Evolutionary conservation across 2,329 filamentous ascomycete species (phyloP).

Genomic region (Verticillium albo-atrum): DNA sequence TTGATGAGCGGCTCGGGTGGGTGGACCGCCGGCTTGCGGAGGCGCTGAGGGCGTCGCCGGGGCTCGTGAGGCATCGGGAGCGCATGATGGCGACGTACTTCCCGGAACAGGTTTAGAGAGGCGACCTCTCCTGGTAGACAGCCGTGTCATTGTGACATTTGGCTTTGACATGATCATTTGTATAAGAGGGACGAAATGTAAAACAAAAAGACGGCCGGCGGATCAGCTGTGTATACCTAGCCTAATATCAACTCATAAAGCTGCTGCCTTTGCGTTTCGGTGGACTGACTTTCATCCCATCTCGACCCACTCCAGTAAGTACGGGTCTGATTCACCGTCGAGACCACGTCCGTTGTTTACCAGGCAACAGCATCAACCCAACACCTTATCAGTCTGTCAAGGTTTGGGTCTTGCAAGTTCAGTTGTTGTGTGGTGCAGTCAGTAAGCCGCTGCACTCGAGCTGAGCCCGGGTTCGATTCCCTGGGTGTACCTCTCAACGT

Average conservation of each 20-base stretch:
- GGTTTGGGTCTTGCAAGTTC: not conserved
- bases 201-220: not conserved
- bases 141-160: too few species aligned
- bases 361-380: too few species aligned
- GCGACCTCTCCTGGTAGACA: too few species aligned
- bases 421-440: not conserved
- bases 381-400: too few species aligned
- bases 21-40: slow-evolving; percentile 54
- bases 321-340: too few species aligned
- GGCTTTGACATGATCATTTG: not conserved
- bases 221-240: not conserved
- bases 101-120: not conserved
- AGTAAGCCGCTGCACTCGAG: not conserved
- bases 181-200: not conserved
- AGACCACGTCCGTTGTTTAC: too few species aligned
- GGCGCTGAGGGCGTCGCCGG: slow-evolving; percentile 51
- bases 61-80: slow-evolving; percentile 49
- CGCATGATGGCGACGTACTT: slow-evolving; percentile 24
- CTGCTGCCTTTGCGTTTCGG: not conserved
- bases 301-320: too few species aligned
- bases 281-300: too few species aligned
- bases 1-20: slow-evolving; percentile 63
- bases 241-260: not conserved
- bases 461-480: too few species aligned
- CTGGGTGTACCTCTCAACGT: too few species aligned